Percentiles rank a stretch among this genome's conserved stretches.
phyloP scores from a whole-genome alignment of 768 basidiomycete species.

The Rubroboletus pulcherrimus region DNA sequence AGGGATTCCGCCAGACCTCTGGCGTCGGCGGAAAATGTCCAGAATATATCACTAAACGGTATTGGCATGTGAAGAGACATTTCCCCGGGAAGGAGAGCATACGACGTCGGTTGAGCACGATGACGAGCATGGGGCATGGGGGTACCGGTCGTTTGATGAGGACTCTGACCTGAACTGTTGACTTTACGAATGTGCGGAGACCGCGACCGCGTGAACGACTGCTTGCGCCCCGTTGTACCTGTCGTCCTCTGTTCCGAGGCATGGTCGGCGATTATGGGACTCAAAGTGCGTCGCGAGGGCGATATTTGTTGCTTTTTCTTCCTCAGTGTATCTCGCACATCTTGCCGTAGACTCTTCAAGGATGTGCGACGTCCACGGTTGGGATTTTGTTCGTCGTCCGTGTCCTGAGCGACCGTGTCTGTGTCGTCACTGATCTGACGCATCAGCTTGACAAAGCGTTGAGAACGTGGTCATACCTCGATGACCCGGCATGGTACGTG shows the following conservation, averaged over 20 bases:
- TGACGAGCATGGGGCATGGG: constrained; percentile 43
- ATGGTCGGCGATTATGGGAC: constrained; percentile 23
- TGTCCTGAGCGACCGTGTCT: constrained; percentile 56
- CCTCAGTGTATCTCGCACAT: constrained; percentile 23
- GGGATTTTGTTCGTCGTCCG: constrained; percentile 45
- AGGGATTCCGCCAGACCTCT: constrained; percentile 62
- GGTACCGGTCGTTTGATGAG: constrained; percentile 37
- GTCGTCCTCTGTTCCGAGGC: constrained; percentile 32
- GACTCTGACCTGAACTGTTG: constrained; percentile 33
- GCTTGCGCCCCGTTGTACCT: constrained; percentile 36
- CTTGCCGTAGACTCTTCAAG: constrained; percentile 27
- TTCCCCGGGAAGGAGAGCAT: constrained; percentile 45
- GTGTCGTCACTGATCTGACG: constrained; percentile 39
- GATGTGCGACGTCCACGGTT: constrained; percentile 44
- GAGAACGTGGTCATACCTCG: constrained; percentile 48
- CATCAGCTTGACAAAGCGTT: constrained; percentile 17
- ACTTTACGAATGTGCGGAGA: constrained; percentile 51
- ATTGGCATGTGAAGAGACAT: constrained; percentile 44
- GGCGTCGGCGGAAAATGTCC: constrained; percentile 55
- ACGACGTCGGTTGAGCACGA: constrained; percentile 22
- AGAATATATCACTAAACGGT: constrained; percentile 37
- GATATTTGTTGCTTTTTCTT: constrained; percentile 29
- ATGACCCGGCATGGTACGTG: constrained; percentile 83
- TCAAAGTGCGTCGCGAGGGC: constrained; percentile 24
- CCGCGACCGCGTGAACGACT: constrained; percentile 67